phyloP scores from a whole-genome alignment of 2,329 filamentous ascomycete genomes.

The Nemania sp. region DNA sequence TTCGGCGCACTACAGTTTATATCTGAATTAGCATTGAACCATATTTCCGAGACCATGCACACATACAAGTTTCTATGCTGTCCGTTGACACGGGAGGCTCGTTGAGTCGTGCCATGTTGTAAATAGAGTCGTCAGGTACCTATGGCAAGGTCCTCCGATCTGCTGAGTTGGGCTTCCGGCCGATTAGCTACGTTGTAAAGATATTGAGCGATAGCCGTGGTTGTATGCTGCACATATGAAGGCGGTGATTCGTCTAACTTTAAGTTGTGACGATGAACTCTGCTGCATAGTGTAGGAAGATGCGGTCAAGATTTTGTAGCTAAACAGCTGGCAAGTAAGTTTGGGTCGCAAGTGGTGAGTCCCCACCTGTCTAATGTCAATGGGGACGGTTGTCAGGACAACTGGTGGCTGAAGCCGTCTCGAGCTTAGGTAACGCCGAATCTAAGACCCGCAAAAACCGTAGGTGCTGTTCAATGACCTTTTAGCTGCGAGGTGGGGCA shows the following conservation, averaged over 20 bases:
- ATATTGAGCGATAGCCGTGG: constrained; percentile 1
- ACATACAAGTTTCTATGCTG: constrained; percentile 71
- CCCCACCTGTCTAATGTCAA: constrained; percentile 16
- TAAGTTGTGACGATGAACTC: constrained; percentile 7
- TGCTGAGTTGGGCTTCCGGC: constrained; percentile 9
- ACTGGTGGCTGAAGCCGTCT: background rate
- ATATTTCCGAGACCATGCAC: background rate
- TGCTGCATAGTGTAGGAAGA: constrained; percentile 7
- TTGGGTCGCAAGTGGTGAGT: constrained; percentile 15
- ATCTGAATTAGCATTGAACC: constrained; percentile 7
- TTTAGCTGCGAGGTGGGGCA: no score
- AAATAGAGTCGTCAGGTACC: constrained; percentile 34
- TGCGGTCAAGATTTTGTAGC: constrained; percentile 23
- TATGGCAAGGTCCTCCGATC: constrained; percentile 20
- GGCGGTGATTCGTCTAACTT: constrained; percentile 1
- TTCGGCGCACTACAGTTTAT: constrained; percentile 66
- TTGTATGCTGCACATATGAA: constrained; percentile 4
- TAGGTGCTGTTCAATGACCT: no score
- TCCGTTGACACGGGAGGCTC: constrained; percentile 71
- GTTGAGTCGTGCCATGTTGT: constrained; percentile 78
- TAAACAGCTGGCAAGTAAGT: constrained; percentile 5
- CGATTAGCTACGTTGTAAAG: constrained; percentile 11
- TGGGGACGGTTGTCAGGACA: constrained; percentile 23
- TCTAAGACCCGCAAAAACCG: no score
- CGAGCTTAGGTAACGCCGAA: no score